Percentiles rank a stretch among this genome's conserved stretches.
Evolutionary conservation across 768 basidiomycete species (phyloP).

Genomic region (Psilocybe azurescens): DNA sequence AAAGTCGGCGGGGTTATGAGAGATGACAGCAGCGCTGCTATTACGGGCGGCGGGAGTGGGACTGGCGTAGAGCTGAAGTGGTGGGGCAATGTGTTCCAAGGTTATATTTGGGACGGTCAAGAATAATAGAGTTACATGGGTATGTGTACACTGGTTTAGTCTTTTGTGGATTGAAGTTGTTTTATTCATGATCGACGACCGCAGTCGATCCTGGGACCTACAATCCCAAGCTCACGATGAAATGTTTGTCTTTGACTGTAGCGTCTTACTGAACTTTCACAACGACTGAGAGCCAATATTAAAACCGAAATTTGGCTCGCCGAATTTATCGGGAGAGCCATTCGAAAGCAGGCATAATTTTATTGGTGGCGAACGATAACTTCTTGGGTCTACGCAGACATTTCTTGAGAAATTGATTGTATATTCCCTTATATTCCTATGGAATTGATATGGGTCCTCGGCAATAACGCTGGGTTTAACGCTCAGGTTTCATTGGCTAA

Average conservation of each 20-base stretch:
- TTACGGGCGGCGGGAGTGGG: constrained; percentile 48
- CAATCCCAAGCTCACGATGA: not conserved
- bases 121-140: constrained; percentile 22
- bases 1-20: constrained; percentile 70
- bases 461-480: not conserved
- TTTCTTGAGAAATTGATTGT: not conserved
- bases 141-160: not conserved
- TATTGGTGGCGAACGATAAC: not conserved
- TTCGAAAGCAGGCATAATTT: not conserved
- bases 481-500: not conserved
- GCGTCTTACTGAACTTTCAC: not conserved
- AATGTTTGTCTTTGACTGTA: not conserved
- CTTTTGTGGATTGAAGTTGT: constrained; percentile 1
- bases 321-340: not conserved
- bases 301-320: not conserved
- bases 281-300: not conserved
- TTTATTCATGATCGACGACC: not conserved
- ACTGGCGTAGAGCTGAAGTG: constrained; percentile 69
- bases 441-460: not conserved
- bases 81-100: constrained; percentile 70
- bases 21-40: constrained; percentile 62
- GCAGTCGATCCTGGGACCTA: not conserved
- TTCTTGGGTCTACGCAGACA: not conserved
- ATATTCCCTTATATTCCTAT: not conserved
- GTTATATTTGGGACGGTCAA: constrained; percentile 81